A percentile compares a stretch with the other conserved stretches of the same genome.
Conservation (phyloP, 2,329 filamentous ascomycete genomes). For the Aspergillus amoenus region DNA sequence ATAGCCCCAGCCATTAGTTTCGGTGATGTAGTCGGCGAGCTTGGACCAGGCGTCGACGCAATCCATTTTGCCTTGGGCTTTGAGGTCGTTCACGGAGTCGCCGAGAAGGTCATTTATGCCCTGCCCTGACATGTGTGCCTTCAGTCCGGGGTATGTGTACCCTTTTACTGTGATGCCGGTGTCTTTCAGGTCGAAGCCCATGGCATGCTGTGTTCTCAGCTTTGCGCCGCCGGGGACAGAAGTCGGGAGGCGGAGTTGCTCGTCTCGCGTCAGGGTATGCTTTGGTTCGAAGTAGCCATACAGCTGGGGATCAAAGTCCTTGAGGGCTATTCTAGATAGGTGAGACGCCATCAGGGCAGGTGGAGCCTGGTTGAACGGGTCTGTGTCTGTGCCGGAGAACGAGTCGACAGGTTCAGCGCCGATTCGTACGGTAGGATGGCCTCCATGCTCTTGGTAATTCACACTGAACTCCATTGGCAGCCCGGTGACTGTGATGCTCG, state of each 20-base stretch:
- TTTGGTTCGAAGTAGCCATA: neutral
- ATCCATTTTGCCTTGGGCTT: neutral
- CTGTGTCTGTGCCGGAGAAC: neutral
- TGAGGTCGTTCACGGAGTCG: neutral
- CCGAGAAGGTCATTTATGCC: neutral
- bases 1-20: neutral
- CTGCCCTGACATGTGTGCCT: neutral
- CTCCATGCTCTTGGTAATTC: conserved; percentile 2
- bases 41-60: neutral
- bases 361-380: neutral
- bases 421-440: neutral
- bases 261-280: neutral
- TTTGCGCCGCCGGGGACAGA: neutral
- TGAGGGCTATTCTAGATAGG: neutral
- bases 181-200: neutral
- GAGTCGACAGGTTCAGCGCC: neutral
- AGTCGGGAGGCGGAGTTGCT: neutral
- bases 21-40: neutral
- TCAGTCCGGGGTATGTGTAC: neutral
- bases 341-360: neutral
- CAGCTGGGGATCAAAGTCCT: neutral
- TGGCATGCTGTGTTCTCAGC: neutral
- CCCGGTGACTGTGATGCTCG: neutral
- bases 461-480: conserved; percentile 6
- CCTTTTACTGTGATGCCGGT: neutral